Evolutionary conservation across 768 basidiomycete species (phyloP).

Genomic region (Kwoniella shandongensis): DNA sequence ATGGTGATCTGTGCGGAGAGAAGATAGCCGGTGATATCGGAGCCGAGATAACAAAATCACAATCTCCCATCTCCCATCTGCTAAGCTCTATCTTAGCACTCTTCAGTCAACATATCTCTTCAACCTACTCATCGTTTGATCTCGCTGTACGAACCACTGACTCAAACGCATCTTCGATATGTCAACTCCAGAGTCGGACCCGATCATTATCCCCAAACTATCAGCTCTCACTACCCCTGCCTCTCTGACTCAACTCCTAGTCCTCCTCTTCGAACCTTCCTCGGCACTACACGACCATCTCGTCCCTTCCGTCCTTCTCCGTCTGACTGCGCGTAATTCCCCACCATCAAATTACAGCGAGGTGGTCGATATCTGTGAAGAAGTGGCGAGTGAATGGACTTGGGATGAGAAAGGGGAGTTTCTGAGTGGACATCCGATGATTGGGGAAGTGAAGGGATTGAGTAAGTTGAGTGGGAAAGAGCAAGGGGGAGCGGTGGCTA

Average conservation of each 20-base stretch:
- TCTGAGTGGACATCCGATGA: conserved; percentile 81
- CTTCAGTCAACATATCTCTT: no score
- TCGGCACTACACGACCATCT: conserved; percentile 61
- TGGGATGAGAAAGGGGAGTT: conserved; percentile 60
- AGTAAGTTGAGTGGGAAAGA: conserved; percentile 75
- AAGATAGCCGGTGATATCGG: not conserved
- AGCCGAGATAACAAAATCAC: not conserved
- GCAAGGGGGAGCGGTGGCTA: conserved; percentile 65
- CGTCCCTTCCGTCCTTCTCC: conserved; percentile 54
- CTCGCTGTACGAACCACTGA: no score
- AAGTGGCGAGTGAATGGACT: conserved; percentile 34
- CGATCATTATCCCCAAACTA: no score
- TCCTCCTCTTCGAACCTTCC: conserved; percentile 68
- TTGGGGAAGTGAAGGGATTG: conserved; percentile 76
- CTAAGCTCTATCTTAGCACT: no score
- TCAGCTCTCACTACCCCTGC: conserved; percentile 13
- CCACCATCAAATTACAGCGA: conserved; percentile 46
- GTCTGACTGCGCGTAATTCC: conserved; percentile 43
- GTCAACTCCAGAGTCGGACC: not conserved
- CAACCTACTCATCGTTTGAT: no score
- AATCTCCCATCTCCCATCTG: not conserved
- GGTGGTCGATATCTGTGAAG: conserved; percentile 28
- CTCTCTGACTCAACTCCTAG: conserved; percentile 42
- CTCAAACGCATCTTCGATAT: not conserved
- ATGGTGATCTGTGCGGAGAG: not conserved